These are phyloP conservation scores for Silene latifolia DNA, from an alignment of 148 eudicot species.

Conservation along the genomic window DNA sequence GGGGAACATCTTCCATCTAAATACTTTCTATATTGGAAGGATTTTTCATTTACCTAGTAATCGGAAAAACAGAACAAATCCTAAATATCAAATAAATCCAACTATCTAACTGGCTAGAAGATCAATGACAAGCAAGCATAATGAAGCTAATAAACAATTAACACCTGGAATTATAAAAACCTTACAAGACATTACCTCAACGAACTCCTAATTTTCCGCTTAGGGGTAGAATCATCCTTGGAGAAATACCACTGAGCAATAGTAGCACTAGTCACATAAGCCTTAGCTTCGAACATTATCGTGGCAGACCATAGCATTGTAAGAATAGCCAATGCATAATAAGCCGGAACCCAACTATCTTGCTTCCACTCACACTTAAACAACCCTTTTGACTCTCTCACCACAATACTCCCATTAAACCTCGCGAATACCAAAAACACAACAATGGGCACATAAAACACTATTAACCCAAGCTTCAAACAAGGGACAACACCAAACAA, in stretches of 20 bases:
- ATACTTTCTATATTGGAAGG: too few relatives aligned
- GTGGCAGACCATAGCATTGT: slow-evolving; percentile 91
- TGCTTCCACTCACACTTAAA: slow-evolving; percentile 74
- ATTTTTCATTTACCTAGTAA: too few relatives aligned
- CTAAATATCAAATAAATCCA: neutral
- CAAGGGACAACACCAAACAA: slow-evolving; percentile 76
- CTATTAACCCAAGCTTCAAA: slow-evolving; percentile 59
- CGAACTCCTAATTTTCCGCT: slow-evolving; percentile 59
- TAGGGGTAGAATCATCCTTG: slow-evolving; percentile 57
- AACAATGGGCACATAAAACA: slow-evolving; percentile 75
- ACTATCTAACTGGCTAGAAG: neutral
- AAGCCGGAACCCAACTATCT: slow-evolving; percentile 17
- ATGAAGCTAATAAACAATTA: neutral
- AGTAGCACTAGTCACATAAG: slow-evolving; percentile 83
- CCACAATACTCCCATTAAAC: slow-evolving; percentile 71
- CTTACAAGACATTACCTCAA: slow-evolving; percentile 50
- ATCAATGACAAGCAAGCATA: neutral
- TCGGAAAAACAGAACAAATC: neutral
- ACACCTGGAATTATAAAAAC: neutral
- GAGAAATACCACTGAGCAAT: slow-evolving; percentile 98
- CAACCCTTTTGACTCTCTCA: slow-evolving; percentile 46
- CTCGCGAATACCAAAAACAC: slow-evolving; percentile 78
- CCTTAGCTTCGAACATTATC: slow-evolving; percentile 69
- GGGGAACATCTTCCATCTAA: too few relatives aligned
- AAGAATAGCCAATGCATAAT: slow-evolving; percentile 25